These are phyloP conservation scores for Paecilomyces fulvus DNA, from an alignment of 2,329 filamentous ascomycete species.

Conservation along the genomic window DNA sequence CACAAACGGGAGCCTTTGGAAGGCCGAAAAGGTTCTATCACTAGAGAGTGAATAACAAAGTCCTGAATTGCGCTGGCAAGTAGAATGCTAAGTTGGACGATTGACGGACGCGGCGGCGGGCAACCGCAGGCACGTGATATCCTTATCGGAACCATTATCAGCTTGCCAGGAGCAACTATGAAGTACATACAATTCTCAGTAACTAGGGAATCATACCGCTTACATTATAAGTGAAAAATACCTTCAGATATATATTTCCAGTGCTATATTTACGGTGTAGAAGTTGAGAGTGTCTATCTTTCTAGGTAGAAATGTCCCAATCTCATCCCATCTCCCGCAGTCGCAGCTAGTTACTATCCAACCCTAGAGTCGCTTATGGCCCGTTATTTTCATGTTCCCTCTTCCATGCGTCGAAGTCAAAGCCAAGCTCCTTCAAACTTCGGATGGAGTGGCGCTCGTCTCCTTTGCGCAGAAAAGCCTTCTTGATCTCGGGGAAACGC, in stretches of 20 bases:
- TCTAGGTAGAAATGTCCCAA: neutral
- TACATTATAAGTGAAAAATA: neutral
- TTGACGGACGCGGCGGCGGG: constrained; percentile 15
- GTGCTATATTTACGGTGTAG: neutral
- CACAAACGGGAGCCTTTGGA: neutral
- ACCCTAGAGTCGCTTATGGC: neutral
- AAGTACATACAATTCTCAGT: neutral
- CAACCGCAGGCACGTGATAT: constrained; percentile 25
- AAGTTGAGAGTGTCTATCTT: neutral
- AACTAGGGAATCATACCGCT: neutral
- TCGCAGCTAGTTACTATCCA: neutral
- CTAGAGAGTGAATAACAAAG: neutral
- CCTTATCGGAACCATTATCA: neutral
- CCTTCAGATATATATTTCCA: neutral
- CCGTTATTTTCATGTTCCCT: neutral
- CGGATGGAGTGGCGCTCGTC: constrained; percentile 48
- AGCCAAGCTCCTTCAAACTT: constrained; percentile 64
- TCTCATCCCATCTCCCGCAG: neutral
- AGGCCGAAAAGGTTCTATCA: neutral
- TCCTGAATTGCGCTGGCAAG: neutral
- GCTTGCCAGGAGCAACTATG: neutral
- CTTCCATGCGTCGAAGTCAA: constrained; percentile 44
- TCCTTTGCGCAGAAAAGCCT: constrained; percentile 60
- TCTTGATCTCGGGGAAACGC: constrained; percentile 60
- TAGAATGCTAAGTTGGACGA: constrained; percentile 8